Conservation (phyloP, 2,329 filamentous ascomycete species). For the Chrysosporium keratinophilum region DNA sequence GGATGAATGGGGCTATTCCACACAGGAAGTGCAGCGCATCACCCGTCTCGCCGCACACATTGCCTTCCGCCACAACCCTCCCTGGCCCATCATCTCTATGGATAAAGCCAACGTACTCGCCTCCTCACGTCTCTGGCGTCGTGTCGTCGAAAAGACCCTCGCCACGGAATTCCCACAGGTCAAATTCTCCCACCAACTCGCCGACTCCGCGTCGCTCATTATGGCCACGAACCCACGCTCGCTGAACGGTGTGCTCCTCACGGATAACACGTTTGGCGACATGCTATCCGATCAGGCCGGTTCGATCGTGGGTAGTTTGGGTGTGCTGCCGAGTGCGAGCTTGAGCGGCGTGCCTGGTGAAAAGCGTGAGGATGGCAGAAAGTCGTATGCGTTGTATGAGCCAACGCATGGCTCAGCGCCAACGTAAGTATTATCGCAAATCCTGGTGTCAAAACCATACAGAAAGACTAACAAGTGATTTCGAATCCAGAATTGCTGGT, state of each 20-base stretch:
- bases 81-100: slow-evolving; percentile 65
- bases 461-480: background rate
- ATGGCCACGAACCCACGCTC: slow-evolving; percentile 79
- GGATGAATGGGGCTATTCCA: slow-evolving; percentile 78
- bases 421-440: slow-evolving; percentile 20
- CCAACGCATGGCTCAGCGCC: slow-evolving; percentile 63
- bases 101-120: slow-evolving; percentile 94
- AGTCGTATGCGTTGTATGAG: slow-evolving; percentile 83
- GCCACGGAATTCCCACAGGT: slow-evolving; percentile 73
- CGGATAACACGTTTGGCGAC: slow-evolving; percentile 84
- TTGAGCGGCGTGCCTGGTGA: slow-evolving; percentile 72
- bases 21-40: slow-evolving; percentile 70
- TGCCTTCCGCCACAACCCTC: slow-evolving; percentile 60
- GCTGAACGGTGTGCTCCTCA: slow-evolving; percentile 78
- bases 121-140: slow-evolving; percentile 74
- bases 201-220: slow-evolving; percentile 83
- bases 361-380: slow-evolving; percentile 43
- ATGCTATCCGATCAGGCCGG: slow-evolving; percentile 88
- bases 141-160: slow-evolving; percentile 70
- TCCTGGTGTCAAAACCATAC: background rate
- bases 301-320: slow-evolving; percentile 77
- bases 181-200: slow-evolving; percentile 71
- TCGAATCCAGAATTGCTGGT: slow-evolving; percentile 75
- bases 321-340: slow-evolving; percentile 74
- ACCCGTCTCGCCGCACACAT: slow-evolving; percentile 67